phyloP scores from a whole-genome alignment of 352 stramenopile genomes.

The Thraustotheca clavata region DNA sequence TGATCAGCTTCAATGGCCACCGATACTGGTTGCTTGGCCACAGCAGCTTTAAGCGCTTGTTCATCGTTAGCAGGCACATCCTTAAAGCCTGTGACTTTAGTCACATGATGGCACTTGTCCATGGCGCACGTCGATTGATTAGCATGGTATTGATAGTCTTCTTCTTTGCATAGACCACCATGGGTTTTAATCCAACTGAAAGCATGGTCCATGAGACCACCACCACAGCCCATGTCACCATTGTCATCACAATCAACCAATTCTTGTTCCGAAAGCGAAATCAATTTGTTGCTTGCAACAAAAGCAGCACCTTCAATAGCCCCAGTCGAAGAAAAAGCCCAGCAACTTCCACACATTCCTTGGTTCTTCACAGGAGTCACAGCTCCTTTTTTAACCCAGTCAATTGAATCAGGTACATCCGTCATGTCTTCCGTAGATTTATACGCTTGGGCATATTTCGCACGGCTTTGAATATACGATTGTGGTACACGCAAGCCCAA shows the following conservation, averaged over 20 bases:
- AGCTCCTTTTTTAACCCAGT: constrained; percentile 22
- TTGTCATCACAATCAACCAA: constrained; percentile 96
- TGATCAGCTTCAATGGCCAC: constrained; percentile 93
- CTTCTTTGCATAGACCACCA: constrained; percentile 90
- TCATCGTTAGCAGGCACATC: constrained; percentile 83
- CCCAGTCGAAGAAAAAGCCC: constrained; percentile 96
- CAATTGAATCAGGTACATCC: constrained; percentile 28
- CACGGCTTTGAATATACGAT: constrained; percentile 21
- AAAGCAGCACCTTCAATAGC: constrained; percentile 96
- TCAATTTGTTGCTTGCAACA: constrained; percentile 86
- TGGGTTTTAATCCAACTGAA: constrained; percentile 93
- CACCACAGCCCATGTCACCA: constrained; percentile 94
- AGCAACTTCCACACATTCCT: constrained; percentile 84
- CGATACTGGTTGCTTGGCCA: constrained; percentile 90
- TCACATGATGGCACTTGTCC: constrained; percentile 69
- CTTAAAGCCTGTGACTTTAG: constrained; percentile 82
- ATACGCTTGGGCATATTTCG: background rate
- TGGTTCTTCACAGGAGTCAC: constrained; percentile 92
- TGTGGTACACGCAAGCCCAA: constrained; percentile 23
- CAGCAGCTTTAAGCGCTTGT: constrained; percentile 76
- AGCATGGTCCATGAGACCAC: constrained; percentile 96
- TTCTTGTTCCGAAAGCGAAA: constrained; percentile 95
- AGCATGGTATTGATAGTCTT: constrained; percentile 93
- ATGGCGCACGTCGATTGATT: constrained; percentile 51
- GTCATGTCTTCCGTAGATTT: background rate